Conservation (phyloP, 2,329 filamentous ascomycete species). For the Aspergillus calidoustus region DNA sequence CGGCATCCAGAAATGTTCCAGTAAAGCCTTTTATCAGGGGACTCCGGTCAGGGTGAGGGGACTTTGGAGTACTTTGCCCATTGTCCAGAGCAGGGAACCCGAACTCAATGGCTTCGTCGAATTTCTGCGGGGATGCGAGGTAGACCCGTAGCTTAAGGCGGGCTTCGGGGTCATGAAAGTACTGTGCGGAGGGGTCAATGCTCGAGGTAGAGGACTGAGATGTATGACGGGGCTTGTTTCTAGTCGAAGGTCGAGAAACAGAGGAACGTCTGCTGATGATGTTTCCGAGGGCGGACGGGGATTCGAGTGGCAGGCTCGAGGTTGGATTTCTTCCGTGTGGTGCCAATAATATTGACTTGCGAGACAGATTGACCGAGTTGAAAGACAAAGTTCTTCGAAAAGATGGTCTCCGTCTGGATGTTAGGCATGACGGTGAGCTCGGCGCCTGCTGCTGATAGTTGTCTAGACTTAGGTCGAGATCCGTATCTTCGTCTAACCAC, state of each 20-base stretch:
- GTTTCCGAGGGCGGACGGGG: conserved; percentile 32
- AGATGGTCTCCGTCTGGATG: conserved; percentile 54
- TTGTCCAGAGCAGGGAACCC: conserved; percentile 70
- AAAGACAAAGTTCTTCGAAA: conserved; percentile 76
- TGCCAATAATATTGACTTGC: conserved; percentile 46
- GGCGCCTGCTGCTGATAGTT: conserved; percentile 70
- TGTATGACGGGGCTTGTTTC: conserved; percentile 62
- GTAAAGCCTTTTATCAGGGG: conserved; percentile 51
- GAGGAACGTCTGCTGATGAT: conserved; percentile 33
- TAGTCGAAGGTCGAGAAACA: conserved; percentile 44
- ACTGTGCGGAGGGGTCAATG: conserved; percentile 73
- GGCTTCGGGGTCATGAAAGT: conserved; percentile 90
- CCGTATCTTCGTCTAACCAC: conserved; percentile 74
- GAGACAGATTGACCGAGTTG: conserved; percentile 66
- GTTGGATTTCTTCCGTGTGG: conserved; percentile 40
- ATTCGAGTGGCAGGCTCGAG: conserved; percentile 51
- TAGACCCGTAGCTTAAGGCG: conserved; percentile 84
- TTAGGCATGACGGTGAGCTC: conserved; percentile 47
- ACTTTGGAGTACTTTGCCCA: conserved; percentile 28
- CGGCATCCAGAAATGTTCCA: conserved; percentile 54
- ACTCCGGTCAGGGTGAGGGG: conserved; percentile 33
- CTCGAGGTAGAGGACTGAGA: conserved; percentile 55
- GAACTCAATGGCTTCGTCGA: conserved; percentile 93
- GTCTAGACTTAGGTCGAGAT: conserved; percentile 72
- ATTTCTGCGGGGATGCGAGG: conserved; percentile 87